Conservation (phyloP, 148 eudicot species). For the Suaeda aralocaspica region DNA sequence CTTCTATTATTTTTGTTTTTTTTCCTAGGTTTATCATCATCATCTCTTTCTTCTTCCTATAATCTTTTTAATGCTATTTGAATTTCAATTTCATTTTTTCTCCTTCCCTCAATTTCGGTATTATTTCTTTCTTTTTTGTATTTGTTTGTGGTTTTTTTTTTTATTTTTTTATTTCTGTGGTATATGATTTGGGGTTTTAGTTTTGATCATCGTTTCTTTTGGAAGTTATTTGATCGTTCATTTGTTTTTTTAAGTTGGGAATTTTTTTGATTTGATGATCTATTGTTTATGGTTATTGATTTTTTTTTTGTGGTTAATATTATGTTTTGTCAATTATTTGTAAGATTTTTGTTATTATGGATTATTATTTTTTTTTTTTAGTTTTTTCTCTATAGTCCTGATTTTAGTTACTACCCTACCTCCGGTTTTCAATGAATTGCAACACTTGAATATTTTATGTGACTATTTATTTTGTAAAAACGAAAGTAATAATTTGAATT, state of each 20-base stretch:
- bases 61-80: background rate
- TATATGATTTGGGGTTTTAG: background rate
- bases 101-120: constrained; percentile 13
- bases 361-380: background rate
- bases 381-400: background rate
- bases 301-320: background rate
- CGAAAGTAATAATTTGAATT: too few species aligned
- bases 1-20: background rate
- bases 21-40: constrained; percentile 9
- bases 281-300: background rate
- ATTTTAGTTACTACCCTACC: too few species aligned
- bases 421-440: too few species aligned
- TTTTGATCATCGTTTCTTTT: background rate
- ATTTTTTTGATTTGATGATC: background rate
- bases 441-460: too few species aligned
- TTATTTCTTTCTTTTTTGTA: background rate
- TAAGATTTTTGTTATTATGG: too few species aligned
- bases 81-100: constrained; percentile 15
- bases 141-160: background rate
- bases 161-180: too few species aligned
- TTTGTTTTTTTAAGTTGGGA: background rate
- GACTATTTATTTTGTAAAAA: background rate
- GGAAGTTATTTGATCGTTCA: background rate
- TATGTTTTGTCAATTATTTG: background rate
- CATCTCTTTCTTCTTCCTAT: background rate